Base-by-base conservation (phyloP, 2,329 filamentous ascomycete species). In the Hypoxylon sp. region DNA sequence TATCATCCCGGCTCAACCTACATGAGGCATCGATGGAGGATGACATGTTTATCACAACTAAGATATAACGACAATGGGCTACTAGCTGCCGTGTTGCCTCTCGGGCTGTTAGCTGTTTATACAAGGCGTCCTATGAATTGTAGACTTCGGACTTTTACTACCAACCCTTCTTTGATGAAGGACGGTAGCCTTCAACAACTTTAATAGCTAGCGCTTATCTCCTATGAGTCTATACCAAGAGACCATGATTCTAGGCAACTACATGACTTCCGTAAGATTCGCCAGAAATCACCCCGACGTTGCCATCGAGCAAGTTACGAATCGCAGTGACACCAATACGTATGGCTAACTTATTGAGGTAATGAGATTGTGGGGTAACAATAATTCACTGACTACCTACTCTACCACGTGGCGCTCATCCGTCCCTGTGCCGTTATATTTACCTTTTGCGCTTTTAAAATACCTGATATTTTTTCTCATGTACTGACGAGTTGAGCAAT, bases 341-440 rank as follows among this genome's bases (percentile, higher is more conserved):
- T 22, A 59, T 19, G 47, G 44, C 63, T 66, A 69, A 50, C 67
- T 66, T 51, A 50, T 53, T 66, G 39, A 67, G 59, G 67, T 33
- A 67, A 58, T 64, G 8, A 53, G 59, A 67, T 59, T 67, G 64
- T 67, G 64, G 64, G 67, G 63, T 70, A 68, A 39, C 60, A 51
- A 50, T 42, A 44, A 33, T 35, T 35, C 14, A 42, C 26, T 63
- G 48, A 65, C 55, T 59, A 13, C 48, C 55, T 59, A 13, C 48
- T 51, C 5, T 57, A 70, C 68, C 68, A 70, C 68, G 67, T 70
- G 67, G 55, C 67, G 35, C 52, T 47, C 37, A 29, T 59, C 54
- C 48, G 60, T 51, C 50, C 44, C 47, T 63, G 31, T 60, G 46
- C 48, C 11, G n/a, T 52, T 59, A 59, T 48, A 60, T 57, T 57